These are phyloP conservation scores for Silene noctiflora DNA, from an alignment of 179 eudicot genomes.

Conservation along the genomic window DNA sequence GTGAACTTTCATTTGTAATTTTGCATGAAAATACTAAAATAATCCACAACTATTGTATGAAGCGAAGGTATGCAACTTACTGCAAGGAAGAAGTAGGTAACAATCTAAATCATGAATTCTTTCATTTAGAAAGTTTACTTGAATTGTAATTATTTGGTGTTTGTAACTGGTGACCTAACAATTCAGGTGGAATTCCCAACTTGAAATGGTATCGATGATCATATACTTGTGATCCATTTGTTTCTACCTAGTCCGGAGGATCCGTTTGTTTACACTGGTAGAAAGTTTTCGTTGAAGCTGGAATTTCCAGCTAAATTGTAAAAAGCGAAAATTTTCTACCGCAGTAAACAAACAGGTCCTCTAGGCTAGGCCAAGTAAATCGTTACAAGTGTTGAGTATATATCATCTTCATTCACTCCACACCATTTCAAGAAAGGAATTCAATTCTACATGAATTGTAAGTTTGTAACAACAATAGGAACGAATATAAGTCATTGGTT, in stretches of 20 bases:
- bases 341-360: conserved; percentile 85
- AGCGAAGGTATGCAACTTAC: conserved; percentile 82
- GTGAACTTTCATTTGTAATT: neutral
- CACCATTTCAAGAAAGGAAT: conserved; percentile 39
- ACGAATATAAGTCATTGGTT: conserved; percentile 3
- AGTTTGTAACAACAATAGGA: too few species aligned
- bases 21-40: conserved; percentile 82
- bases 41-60: conserved; percentile 88
- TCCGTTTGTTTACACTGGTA: conserved; percentile 79
- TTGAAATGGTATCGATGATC: conserved; percentile 77
- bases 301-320: conserved; percentile 13
- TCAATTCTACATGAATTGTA: too few species aligned
- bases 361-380: too few species aligned
- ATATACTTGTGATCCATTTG: conserved; percentile 52
- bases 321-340: conserved; percentile 72
- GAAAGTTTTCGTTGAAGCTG: conserved; percentile 67
- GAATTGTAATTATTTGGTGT: too few species aligned
- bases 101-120: conserved; percentile 9
- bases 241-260: conserved; percentile 31
- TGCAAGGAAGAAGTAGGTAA: conserved; percentile 93
- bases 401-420: conserved; percentile 70
- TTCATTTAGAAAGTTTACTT: neutral
- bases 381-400: conserved; percentile 43
- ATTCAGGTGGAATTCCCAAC: conserved; percentile 43
- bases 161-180: too few species aligned